Percentiles rank a stretch among this genome's conserved stretches.
These are phyloP conservation scores for Rauvolfia tetraphylla DNA, from an alignment of 257 asterid genomes.

Conservation along the genomic window DNA sequence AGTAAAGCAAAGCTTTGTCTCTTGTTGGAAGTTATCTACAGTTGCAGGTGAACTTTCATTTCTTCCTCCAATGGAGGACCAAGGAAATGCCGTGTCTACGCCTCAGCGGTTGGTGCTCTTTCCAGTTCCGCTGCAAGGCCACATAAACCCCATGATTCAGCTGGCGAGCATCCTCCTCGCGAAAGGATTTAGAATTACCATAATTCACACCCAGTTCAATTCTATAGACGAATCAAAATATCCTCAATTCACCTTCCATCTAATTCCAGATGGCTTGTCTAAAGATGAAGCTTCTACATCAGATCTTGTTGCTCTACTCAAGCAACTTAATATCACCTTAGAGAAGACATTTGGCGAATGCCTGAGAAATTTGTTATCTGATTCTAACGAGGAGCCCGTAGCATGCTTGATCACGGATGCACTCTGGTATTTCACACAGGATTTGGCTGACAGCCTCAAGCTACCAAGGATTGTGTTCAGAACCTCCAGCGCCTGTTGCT, in stretches of 20 bases:
- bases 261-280: slow-evolving; percentile 10
- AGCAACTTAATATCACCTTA: slow-evolving; percentile 9
- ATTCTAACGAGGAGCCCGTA: not conserved
- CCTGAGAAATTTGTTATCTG: slow-evolving; percentile 15
- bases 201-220: slow-evolving; percentile 17
- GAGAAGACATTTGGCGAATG: slow-evolving; percentile 5
- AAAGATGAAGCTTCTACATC: slow-evolving; percentile 5
- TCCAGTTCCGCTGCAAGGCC: slow-evolving; percentile 23
- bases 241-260: slow-evolving; percentile 18
- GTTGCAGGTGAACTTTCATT: not conserved
- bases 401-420: slow-evolving; percentile 24
- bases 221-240: not conserved
- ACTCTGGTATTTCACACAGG: slow-evolving; percentile 18
- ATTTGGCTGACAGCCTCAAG: slow-evolving; percentile 8
- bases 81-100: not conserved
- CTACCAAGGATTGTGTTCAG: slow-evolving; percentile 24
- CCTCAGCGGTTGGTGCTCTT: slow-evolving; percentile 14
- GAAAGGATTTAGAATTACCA: slow-evolving; percentile 19
- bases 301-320: slow-evolving; percentile 4
- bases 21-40: not conserved
- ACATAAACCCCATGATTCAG: slow-evolving; percentile 25
- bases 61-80: not conserved
- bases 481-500: slow-evolving; percentile 23
- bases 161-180: slow-evolving; percentile 16
- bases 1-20: not conserved